Evolutionary conservation across 768 basidiomycete genomes (phyloP).

Genomic region (Podaxis sp.): DNA sequence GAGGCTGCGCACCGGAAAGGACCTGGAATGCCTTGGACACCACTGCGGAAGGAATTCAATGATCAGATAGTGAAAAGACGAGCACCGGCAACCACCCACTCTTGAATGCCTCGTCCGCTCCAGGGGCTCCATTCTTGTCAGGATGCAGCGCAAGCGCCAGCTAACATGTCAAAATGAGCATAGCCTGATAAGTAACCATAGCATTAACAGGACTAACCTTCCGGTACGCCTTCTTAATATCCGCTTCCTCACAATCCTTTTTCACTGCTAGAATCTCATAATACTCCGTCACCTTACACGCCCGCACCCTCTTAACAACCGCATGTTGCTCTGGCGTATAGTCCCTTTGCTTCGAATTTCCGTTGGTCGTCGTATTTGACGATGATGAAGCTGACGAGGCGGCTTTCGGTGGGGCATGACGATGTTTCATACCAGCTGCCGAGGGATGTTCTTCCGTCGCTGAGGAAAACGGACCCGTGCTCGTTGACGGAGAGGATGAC

Average conservation of each 20-base stretch:
- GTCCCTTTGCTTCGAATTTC: conserved; percentile 75
- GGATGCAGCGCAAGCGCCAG: conserved; percentile 88
- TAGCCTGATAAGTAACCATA: not conserved
- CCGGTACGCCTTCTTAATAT: conserved; percentile 93
- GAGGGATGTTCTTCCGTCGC: conserved; percentile 72
- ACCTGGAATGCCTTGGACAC: conserved; percentile 98
- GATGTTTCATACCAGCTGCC: conserved; percentile 67
- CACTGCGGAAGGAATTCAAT: conserved; percentile 50
- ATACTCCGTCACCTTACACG: conserved; percentile 87
- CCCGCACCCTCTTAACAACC: conserved; percentile 82
- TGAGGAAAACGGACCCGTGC: conserved; percentile 33
- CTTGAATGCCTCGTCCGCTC: conserved; percentile 98
- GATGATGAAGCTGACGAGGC: conserved; percentile 18
- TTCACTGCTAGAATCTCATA: conserved; percentile 87
- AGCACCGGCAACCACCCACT: conserved; percentile 47
- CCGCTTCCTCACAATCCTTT: conserved; percentile 78
- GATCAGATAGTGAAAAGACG: conserved; percentile 11
- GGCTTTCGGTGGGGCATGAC: conserved; percentile 33
- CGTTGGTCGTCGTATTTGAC: conserved; percentile 47
- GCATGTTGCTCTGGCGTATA: conserved; percentile 83
- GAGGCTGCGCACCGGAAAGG: conserved; percentile 60
- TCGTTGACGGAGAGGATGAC: conserved; percentile 40
- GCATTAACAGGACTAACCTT: conserved; percentile 56
- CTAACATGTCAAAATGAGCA: conserved; percentile 35
- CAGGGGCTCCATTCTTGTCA: conserved; percentile 96